These are phyloP conservation scores for Jimgerdemannia lactiflua DNA, from an alignment of 192 early-diverging fungal genomes.

Conservation along the genomic window DNA sequence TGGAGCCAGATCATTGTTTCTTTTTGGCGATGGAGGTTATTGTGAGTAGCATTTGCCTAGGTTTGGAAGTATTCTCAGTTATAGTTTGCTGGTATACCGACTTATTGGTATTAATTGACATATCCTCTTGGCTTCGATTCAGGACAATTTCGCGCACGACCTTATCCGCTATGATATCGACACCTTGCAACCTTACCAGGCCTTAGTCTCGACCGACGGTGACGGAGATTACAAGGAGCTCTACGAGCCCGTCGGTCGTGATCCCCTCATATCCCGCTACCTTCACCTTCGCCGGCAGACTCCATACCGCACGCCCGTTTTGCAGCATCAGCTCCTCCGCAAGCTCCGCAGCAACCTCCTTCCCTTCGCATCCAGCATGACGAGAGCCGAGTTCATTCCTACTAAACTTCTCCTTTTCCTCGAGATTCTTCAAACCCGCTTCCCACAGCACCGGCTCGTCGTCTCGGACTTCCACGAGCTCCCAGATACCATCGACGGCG, in stretches of 20 bases:
- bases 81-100: too few relatives aligned
- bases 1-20: slow-evolving; percentile 75
- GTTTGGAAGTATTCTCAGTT: not conserved
- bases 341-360: slow-evolving; percentile 49
- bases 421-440: slow-evolving; percentile 71
- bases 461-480: slow-evolving; percentile 87
- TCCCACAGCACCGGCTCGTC: slow-evolving; percentile 85
- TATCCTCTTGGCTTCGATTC: not conserved
- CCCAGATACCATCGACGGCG: slow-evolving; percentile 79
- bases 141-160: slow-evolving; percentile 98
- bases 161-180: slow-evolving; percentile 82
- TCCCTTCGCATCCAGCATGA: slow-evolving; percentile 87
- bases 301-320: slow-evolving; percentile 61
- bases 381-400: slow-evolving; percentile 85
- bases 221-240: slow-evolving; percentile 85
- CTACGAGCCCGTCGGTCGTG: slow-evolving; percentile 71
- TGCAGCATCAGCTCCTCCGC: slow-evolving; percentile 45
- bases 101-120: not conserved
- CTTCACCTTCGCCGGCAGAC: slow-evolving; percentile 56
- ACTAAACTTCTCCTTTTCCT: slow-evolving; percentile 77
- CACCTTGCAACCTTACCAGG: slow-evolving; percentile 74
- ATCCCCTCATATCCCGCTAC: slow-evolving; percentile 75
- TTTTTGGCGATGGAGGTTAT: slow-evolving; percentile 98
- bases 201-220: slow-evolving; percentile 75
- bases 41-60: slow-evolving; percentile 40